Evolutionary conservation across 2,329 filamentous ascomycete species (phyloP).

Genomic region (Cytospora mali): DNA sequence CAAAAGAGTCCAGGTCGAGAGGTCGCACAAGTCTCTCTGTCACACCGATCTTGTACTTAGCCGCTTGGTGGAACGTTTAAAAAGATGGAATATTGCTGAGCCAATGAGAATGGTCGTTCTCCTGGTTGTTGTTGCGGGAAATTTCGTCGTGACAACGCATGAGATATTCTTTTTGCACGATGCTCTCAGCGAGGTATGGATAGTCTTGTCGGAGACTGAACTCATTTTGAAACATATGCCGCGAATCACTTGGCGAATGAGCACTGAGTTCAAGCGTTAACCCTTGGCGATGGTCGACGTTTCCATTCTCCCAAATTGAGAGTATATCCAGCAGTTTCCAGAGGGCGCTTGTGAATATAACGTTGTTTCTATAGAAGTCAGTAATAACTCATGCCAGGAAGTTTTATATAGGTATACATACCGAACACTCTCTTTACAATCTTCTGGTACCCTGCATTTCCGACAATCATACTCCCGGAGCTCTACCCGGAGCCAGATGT

Average conservation of each 20-base stretch:
- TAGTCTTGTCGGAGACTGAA: neutral
- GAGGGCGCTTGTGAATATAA: conserved; percentile 4
- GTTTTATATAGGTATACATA: neutral
- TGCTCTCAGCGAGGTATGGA: neutral
- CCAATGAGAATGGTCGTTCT: neutral
- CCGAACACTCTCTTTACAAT: neutral
- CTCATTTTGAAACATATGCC: conserved; percentile 3
- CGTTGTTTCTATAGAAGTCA: conserved; percentile 7
- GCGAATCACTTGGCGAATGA: conserved; percentile 5
- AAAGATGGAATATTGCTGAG: neutral
- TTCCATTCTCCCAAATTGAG: neutral
- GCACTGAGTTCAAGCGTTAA: conserved; percentile 18
- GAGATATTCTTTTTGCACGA: neutral
- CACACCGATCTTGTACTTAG: neutral
- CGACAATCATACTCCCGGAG: conserved; percentile 5
- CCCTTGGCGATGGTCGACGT: neutral
- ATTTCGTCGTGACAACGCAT: neutral
- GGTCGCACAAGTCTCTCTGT: neutral
- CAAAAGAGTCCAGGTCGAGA: neutral
- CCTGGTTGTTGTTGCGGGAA: neutral
- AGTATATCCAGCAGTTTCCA: conserved; percentile 9
- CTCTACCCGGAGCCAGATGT: conserved; percentile 13
- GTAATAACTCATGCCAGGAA: neutral
- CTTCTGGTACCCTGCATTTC: neutral
- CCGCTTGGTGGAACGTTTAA: neutral